Evolutionary conservation across 139 green algal genomes (phyloP), one percentile per base, ranked within the genome.

Genomic region (Coccomyxa sp.): DNA sequence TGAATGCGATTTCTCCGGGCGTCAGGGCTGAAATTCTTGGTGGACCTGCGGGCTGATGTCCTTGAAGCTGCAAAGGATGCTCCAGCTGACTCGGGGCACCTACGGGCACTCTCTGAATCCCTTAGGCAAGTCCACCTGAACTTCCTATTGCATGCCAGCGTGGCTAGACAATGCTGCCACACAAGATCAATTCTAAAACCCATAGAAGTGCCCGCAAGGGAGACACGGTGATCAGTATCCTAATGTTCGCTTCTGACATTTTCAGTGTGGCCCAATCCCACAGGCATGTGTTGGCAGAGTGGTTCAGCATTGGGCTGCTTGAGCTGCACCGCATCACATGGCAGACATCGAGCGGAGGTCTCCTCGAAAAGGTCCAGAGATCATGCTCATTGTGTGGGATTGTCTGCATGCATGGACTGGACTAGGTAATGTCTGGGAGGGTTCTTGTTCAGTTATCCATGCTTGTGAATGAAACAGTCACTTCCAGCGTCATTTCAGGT

Each of bases 301-400:
- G 91, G 93, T 96, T 97, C 86, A 90, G 83, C 76, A 86, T 92
- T 21, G 94, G 91, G 28, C 84, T 94, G 83, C 88, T 97, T 81
- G 80, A 92, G 57, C 87, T 97, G 83, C 78, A 89, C 74, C 86
- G 84, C 58, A 85, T 97, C n/a, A 91, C 84, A 10, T 97, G 94
- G 94, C 81, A 93, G 38, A 76, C 81, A 77, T 88, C 85, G 16
- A 75, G 86, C 7, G 93, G 90, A 0, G 87, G 59, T 16, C 79
- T 95, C 60, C 90, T 97, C 82, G 93, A 94, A 71, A 92, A 93
- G 80, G 85, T 88, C 82, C 82, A 76, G 84, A 87, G 67, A 67
- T 51, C 74, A 38, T 79, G 23, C 74, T 79, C 25, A 79, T 28
- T 79, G 3, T 7, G 38, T 51, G 7, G 38, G 38, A 11, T 51